Evolutionary conservation across 2,329 filamentous ascomycete species (phyloP), one percentile per base, ranked within the genome.

Genomic region (Colletotrichum simmondsii): DNA sequence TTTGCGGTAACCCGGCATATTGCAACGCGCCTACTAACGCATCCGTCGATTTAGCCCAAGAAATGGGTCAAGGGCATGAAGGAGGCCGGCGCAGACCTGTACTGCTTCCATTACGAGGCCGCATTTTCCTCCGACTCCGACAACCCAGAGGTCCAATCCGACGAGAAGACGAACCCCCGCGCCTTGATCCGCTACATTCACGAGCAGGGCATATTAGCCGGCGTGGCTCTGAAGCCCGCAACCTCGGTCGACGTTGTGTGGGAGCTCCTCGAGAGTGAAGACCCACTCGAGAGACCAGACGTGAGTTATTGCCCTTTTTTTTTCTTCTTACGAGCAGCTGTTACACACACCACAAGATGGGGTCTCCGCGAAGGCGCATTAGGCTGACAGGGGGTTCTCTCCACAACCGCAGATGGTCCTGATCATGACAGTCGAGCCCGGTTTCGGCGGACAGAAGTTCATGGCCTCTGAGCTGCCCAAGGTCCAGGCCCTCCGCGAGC

Each of bases 51-150:
- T 11, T 28, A 97, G 95, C 97, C 97, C 77, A 97, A 98, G 88
- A 95, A 95, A 88, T 99, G 97, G 97, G 95, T 98, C 78, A 94
- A 94, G 80, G 94, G 97, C 75, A 98, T 99, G 87, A 92, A 97
- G 83, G 92, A 93, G 65, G 97, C 95, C 73, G 97, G 97, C 66
- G 98, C 95, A 84, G 95, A 99, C 83, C 89, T 99, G n/a, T 99
- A 99, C 88, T 98, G 97, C 88, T 99, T 99, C 88, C 97, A 99
- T 88, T 98, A 98, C 85, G 97, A 99, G 86, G 97, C 97, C 30
- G 97, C 97, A 75, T 90, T 97, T 77, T 97, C 94, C 63, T 94
- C 93, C 56, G 95, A 94, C 46, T 95, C 95, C 78, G 94, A 95
- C 80, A 91, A 89, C 67, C 95, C 96, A 60, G 91, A 93, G 77